Base-by-base conservation (phyloP, 768 basidiomycete genomes). In the Psilocybe sp. region DNA sequence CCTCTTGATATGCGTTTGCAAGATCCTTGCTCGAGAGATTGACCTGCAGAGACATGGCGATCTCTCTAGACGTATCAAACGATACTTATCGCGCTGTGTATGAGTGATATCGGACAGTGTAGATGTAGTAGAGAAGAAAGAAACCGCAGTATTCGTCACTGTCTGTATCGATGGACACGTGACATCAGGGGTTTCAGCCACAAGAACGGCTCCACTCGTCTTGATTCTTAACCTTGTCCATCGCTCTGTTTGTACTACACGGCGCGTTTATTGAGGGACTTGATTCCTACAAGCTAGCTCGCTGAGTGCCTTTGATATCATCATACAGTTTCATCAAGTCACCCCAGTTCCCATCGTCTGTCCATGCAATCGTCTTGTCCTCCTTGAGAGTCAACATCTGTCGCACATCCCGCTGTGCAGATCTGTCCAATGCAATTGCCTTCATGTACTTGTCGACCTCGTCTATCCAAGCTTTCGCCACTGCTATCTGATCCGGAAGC, bases 11-110 rank as follows among this genome's bases (percentile, higher is more conserved):
- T 57, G 89, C 87, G 54, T 82, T 77, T 32, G 71, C 68, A 58
- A 92, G 80, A 49, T 89, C 89, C 62, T 67, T 78, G 65, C 82
- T 81, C 16, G 89, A 82, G 61, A 92, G 73, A 69, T 89, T 92
- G 58, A 91, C 73, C 64, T 88, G 87, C 9, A 89, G 74, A 63
- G 89, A 90, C 89, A 91, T 91, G 44, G 42, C 40, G 47, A 55
- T 49, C 53, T 18, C 23, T 35, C 2, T 36, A 5, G 9, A 35
- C 12, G 15, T 10, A 32, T 15, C 32, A 14, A 50, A 28, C 18
- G n/a, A 28, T 2, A 9, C 15, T 31, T 31, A n/a, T 16, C 11
- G 16, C 23, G 14, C 33, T 12, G 3, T 28, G 23, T 28, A 28
- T 28, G 23, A 28, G 23, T 28, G 23, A 28, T 4, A 28, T 28